These are phyloP conservation scores for Hamigera avellanea DNA, from an alignment of 495 filamentous ascomycete genomes.

Conservation along the genomic window DNA sequence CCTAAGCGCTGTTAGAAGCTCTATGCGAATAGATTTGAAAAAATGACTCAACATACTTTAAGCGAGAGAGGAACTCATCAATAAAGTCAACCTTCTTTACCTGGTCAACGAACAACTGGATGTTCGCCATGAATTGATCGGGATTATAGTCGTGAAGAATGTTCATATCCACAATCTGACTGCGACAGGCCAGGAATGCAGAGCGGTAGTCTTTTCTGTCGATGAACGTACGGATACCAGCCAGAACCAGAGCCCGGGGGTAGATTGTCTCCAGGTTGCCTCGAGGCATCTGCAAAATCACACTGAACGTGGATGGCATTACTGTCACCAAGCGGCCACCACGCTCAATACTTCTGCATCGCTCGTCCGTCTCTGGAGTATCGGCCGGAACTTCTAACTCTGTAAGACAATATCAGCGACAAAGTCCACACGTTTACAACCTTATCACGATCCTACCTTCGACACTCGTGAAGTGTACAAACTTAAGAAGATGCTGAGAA, in stretches of 20 bases:
- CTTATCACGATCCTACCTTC: conserved; percentile 39
- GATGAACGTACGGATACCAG: conserved; percentile 72
- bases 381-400: conserved; percentile 76
- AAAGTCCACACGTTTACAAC: too few species aligned
- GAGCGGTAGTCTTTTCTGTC: conserved; percentile 66
- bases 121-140: conserved; percentile 64
- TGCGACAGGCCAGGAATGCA: conserved; percentile 79
- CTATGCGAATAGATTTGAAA: background rate
- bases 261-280: conserved; percentile 95
- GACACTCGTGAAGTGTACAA: conserved; percentile 65
- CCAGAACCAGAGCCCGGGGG: conserved; percentile 82
- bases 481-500: conserved; percentile 81
- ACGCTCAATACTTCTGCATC: conserved; percentile 85
- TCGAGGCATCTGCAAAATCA: conserved; percentile 85
- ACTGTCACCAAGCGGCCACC: conserved; percentile 78
- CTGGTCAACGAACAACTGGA: conserved; percentile 73
- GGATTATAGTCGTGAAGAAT: conserved; percentile 91
- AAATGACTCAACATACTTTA: conserved; percentile 49
- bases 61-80: conserved; percentile 82
- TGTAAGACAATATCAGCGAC: conserved; percentile 15
- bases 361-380: conserved; percentile 82
- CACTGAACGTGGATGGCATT: conserved; percentile 72
- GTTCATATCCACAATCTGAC: conserved; percentile 94
- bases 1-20: conserved; percentile 29
- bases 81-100: conserved; percentile 75